Evolutionary conservation across 495 filamentous ascomycete genomes (phyloP), one percentile per base, ranked within the genome.

Genomic region (Collariella sp.): DNA sequence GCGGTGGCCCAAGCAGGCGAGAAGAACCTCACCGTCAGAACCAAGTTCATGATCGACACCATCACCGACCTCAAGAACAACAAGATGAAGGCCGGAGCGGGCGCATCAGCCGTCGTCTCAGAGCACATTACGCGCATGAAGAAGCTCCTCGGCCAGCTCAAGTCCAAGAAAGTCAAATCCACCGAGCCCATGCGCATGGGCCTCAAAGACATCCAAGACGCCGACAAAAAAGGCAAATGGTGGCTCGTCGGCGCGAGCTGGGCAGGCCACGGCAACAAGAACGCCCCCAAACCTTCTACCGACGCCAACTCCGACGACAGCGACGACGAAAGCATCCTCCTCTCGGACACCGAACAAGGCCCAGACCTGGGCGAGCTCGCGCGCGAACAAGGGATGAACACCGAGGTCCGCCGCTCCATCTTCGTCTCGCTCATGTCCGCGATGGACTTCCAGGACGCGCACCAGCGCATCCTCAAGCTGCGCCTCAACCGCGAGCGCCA

Each of bases 11-110:
- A 79, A 46, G 72, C 74, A 31, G 86, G 84, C 31, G 83, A 87
- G 64, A 73, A 75, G 16, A 83, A 78, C 41, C 74, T 96, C 16
- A 91, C 89, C 13, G 86, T 95, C 11, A 83, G 93, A 45, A 96
- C 91, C 1, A 94, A 86, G 57, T 97, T 96, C 71, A 97, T 97
- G 94, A 90, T 98, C 44, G 93, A 97, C 57, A 91, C 86, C 2
- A 93, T 98, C 64, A 90, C 87, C 55, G 85, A 93, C 62, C 75
- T 97, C 26, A 95, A 95, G 66, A 95, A 95, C 76, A 96, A 96
- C 71, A 84, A 85, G 45, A 73, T 91, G 62, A 96, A 91, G 71
- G 78, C 85, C 22, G 83, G 80, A 10, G 74, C 73, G 15, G 76
- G 75, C 15, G 77, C 76, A 15, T 84, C 86, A 5, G 79, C 71